Evolutionary conservation across 371 early-diverging fungal species (phyloP).

Genomic region (Haplosporangium sp.): DNA sequence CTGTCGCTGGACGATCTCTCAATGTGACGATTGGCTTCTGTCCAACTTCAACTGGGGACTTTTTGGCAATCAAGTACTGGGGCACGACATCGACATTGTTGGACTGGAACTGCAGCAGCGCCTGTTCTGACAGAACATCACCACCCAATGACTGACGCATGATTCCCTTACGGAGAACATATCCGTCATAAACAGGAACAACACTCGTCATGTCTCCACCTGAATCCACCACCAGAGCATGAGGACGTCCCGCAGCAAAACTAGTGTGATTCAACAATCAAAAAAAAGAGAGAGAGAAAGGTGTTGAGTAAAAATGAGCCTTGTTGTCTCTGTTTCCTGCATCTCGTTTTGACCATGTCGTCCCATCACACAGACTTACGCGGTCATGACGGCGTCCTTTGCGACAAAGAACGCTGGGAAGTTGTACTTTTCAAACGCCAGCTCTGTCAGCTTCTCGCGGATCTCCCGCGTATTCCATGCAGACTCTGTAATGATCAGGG

Average conservation of each 20-base stretch:
- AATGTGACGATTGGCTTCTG: constrained; percentile 68
- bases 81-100: constrained; percentile 81
- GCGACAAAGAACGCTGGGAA: constrained; percentile 94
- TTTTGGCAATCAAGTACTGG: constrained; percentile 82
- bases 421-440: constrained; percentile 93
- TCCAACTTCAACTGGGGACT: constrained; percentile 77
- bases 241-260: constrained; percentile 90
- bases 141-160: constrained; percentile 85
- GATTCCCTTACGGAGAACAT: constrained; percentile 90
- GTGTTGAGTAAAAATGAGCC: neutral
- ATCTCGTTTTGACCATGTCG: neutral
- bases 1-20: constrained; percentile 69
- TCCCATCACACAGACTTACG: constrained; percentile 65
- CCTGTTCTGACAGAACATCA: constrained; percentile 82
- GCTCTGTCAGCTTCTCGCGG: constrained; percentile 88
- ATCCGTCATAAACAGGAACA: constrained; percentile 96
- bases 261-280: constrained; percentile 47
- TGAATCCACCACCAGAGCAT: constrained; percentile 92
- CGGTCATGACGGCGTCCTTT: constrained; percentile 90
- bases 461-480: constrained; percentile 88
- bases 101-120: constrained; percentile 70
- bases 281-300: too few relatives aligned
- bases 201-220: constrained; percentile 90
- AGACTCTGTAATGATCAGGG: constrained; percentile 88
- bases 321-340: neutral